Evolutionary conservation across 1,139 yeast species (phyloP).

Genomic region (Dujonia santamariae): DNA sequence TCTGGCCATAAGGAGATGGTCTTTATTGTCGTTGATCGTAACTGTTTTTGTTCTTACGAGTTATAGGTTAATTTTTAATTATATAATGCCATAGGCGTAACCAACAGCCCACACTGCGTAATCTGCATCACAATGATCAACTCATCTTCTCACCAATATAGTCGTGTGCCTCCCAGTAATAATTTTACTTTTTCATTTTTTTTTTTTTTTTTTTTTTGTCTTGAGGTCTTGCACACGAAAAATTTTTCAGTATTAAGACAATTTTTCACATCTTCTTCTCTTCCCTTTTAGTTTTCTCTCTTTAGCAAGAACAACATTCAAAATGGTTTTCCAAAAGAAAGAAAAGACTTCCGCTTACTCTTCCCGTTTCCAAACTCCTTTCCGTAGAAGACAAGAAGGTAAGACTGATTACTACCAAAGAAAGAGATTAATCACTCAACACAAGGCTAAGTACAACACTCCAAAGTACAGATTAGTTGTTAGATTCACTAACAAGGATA

Average conservation of each 20-base stretch:
- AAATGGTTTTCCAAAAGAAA: constrained; percentile 76
- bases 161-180: neutral
- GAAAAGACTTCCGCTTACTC: constrained; percentile 90
- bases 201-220: constrained; percentile 3
- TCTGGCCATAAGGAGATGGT: too few relatives aligned
- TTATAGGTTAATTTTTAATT: neutral
- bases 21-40: too few relatives aligned
- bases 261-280: constrained; percentile 1
- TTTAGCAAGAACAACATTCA: constrained; percentile 11
- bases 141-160: neutral
- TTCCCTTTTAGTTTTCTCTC: neutral
- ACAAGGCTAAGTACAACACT: constrained; percentile 99
- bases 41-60: too few relatives aligned
- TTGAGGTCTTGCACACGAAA: neutral
- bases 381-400: constrained; percentile 99
- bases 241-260: constrained; percentile 2
- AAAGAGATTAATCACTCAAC: constrained; percentile 99
- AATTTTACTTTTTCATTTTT: neutral
- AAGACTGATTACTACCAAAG: constrained; percentile 99
- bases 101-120: neutral
- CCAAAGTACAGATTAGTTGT: constrained; percentile 99
- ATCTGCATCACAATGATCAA: neutral
- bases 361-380: constrained; percentile 99
- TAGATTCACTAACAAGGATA: constrained; percentile 99
- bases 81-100: neutral